Evolutionary conservation across 208 protist species (phyloP).

Genomic region (Porcisia hertigi): DNA sequence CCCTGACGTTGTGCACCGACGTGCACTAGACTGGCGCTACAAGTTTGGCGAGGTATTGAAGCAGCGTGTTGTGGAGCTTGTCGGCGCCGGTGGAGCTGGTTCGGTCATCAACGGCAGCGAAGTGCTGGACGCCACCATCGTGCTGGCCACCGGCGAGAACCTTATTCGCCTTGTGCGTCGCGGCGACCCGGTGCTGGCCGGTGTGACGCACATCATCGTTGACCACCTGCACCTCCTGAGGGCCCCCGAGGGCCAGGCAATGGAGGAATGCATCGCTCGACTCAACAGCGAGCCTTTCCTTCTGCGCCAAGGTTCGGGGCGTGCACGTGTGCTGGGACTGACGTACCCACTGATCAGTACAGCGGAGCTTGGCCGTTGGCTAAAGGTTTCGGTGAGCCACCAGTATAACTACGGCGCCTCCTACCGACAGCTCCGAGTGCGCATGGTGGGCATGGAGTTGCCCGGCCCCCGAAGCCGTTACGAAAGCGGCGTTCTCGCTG

Average conservation of each 20-base stretch:
- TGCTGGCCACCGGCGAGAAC: constrained; percentile 57
- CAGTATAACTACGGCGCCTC: constrained; percentile 85
- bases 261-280: constrained; percentile 88
- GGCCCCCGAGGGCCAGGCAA: constrained; percentile 60
- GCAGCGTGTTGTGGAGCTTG: constrained; percentile 57
- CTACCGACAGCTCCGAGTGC: constrained; percentile 73
- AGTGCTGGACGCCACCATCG: constrained; percentile 46
- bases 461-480: constrained; percentile 56
- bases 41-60: constrained; percentile 79
- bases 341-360: constrained; percentile 86
- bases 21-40: constrained; percentile 78
- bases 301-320: constrained; percentile 41
- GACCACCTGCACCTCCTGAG: constrained; percentile 87
- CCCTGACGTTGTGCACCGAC: constrained; percentile 67
- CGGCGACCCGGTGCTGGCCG: constrained; percentile 39
- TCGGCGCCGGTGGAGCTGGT: not conserved
- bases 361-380: constrained; percentile 84
- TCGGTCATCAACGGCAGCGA: constrained; percentile 8
- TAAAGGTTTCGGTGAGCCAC: constrained; percentile 50
- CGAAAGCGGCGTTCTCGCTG: constrained; percentile 60
- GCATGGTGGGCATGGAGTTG: constrained; percentile 59
- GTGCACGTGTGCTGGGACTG: constrained; percentile 80
- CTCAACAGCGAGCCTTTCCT: constrained; percentile 69
- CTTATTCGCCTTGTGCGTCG: constrained; percentile 59
- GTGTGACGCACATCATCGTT: constrained; percentile 78